Evolutionary conservation across 1,139 yeast species (phyloP).

Genomic region (Candida sanyaensis): DNA sequence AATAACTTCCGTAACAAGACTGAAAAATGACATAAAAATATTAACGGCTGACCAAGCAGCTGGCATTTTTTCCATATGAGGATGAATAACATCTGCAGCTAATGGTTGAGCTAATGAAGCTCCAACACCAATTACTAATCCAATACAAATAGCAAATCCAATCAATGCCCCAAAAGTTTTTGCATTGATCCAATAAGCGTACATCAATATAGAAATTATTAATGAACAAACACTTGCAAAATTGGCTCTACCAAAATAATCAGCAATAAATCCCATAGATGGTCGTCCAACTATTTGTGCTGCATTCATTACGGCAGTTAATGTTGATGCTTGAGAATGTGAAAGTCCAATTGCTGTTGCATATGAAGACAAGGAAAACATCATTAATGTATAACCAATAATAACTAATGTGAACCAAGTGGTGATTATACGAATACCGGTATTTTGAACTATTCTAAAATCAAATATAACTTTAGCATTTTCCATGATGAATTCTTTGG

Average conservation of each 20-base stretch:
- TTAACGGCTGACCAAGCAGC: constrained; percentile 65
- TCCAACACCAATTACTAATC: constrained; percentile 62
- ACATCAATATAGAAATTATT: constrained; percentile 34
- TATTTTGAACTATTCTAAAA: constrained; percentile 28
- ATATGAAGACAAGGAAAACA: constrained; percentile 64
- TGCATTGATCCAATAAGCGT: constrained; percentile 60
- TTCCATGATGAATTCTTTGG: constrained; percentile 19
- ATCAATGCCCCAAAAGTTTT: constrained; percentile 49
- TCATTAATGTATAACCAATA: constrained; percentile 58
- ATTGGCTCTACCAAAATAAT: constrained; percentile 59
- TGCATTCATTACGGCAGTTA: constrained; percentile 64
- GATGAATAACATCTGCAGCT: constrained; percentile 55
- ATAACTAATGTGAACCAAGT: constrained; percentile 59
- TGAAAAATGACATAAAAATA: constrained; percentile 44
- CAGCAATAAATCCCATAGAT: constrained; percentile 57
- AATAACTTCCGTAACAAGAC: constrained; percentile 51
- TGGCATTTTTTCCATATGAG: constrained; percentile 44
- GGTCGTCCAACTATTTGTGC: constrained; percentile 73
- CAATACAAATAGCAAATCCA: constrained; percentile 54
- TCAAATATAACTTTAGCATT: constrained; percentile 29
- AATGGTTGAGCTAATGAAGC: constrained; percentile 63
- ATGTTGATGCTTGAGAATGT: constrained; percentile 54
- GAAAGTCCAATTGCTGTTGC: constrained; percentile 61
- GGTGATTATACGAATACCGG: constrained; percentile 45
- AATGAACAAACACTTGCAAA: constrained; percentile 38